These are phyloP conservation scores for Lepraria neglecta DNA, from an alignment of 495 filamentous ascomycete genomes.

Conservation along the genomic window DNA sequence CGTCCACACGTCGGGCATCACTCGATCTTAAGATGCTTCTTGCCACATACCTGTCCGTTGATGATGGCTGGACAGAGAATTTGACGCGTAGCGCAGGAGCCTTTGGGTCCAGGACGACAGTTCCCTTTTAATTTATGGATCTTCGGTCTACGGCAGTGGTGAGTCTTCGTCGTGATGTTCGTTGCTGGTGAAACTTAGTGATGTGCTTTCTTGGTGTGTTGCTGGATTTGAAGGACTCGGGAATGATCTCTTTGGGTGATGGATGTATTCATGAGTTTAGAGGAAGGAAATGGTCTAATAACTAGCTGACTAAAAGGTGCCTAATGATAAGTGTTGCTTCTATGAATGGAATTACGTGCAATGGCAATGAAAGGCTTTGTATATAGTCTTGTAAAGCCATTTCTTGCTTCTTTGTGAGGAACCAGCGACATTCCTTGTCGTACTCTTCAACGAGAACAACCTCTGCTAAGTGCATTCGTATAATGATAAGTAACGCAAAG, in stretches of 20 bases:
- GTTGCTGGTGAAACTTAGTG: background rate
- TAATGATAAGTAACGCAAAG: background rate
- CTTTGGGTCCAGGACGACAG: background rate
- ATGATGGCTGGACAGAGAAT: background rate
- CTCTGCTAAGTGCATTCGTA: background rate
- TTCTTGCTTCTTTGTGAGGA: no score
- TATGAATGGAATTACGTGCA: background rate
- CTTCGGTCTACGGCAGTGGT: background rate
- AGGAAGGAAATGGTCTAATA: background rate
- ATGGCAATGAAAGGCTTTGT: background rate
- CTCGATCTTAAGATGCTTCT: background rate
- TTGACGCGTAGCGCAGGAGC: background rate
- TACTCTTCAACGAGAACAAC: background rate
- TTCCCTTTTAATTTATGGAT: background rate
- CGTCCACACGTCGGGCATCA: background rate
- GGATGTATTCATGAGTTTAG: background rate
- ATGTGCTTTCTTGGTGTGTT: background rate
- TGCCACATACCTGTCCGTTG: background rate
- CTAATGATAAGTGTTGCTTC: background rate
- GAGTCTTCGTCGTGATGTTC: background rate
- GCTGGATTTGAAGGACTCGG: background rate
- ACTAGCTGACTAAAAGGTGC: background rate
- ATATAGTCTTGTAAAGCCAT: background rate
- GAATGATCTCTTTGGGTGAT: background rate
- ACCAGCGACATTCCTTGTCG: no score